These are phyloP conservation scores for Phoma sp. DNA, from an alignment of 2,329 filamentous ascomycete genomes.

Conservation along the genomic window DNA sequence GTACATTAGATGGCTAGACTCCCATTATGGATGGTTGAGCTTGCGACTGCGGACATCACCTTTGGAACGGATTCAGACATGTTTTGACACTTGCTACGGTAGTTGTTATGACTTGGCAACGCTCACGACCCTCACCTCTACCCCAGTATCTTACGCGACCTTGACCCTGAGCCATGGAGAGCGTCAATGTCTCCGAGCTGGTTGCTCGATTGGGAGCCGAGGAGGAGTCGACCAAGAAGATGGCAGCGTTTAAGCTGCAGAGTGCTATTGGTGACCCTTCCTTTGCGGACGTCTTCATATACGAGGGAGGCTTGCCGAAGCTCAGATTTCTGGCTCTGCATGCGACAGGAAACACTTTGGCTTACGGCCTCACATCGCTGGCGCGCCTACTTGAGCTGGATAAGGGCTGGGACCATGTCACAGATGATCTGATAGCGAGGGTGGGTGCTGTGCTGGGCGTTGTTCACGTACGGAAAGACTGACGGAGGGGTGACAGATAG, in stretches of 20 bases:
- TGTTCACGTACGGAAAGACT: conserved; percentile 1
- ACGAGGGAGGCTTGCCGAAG: conserved; percentile 81
- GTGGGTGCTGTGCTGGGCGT: conserved; percentile 51
- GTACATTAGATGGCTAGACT: conserved; percentile 17
- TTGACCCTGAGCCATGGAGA: conserved; percentile 55
- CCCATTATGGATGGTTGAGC: conserved; percentile 7
- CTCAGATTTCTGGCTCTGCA: conserved; percentile 83
- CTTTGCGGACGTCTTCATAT: conserved; percentile 96
- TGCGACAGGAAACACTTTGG: conserved; percentile 89
- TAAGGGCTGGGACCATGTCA: conserved; percentile 94
- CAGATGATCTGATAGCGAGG: conserved; percentile 72
- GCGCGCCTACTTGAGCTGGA: conserved; percentile 90
- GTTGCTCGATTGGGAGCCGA: conserved; percentile 65
- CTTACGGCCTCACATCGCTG: conserved; percentile 90
- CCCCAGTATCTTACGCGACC: conserved; percentile 9
- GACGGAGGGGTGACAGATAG: conserved; percentile 60
- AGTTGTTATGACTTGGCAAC: conserved; percentile 22
- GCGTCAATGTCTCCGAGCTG: conserved; percentile 62
- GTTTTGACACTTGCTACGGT: conserved; percentile 13
- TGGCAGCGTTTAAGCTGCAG: conserved; percentile 98
- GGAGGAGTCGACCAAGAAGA: conserved; percentile 92
- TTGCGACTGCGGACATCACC: conserved; percentile 8
- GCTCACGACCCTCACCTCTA: background rate
- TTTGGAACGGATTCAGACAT: conserved; percentile 8
- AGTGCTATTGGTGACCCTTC: conserved; percentile 92